Percentiles rank a stretch among this genome's conserved stretches.
Evolutionary conservation across 2,329 filamentous ascomycete species (phyloP).

Genomic region (Aspergillus neoniger): DNA sequence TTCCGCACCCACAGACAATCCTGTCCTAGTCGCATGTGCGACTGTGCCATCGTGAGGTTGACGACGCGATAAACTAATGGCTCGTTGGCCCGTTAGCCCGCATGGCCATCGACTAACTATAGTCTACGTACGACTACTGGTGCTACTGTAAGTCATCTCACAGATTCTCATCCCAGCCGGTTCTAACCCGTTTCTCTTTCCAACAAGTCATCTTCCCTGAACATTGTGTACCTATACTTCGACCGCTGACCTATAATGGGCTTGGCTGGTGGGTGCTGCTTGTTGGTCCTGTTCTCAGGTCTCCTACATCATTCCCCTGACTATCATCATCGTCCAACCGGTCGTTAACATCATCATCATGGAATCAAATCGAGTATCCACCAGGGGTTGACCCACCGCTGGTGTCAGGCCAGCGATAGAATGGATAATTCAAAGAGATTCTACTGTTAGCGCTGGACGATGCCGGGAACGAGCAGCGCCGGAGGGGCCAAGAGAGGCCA

Average conservation of each 20-base stretch:
- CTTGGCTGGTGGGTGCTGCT: not conserved
- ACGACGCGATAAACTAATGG: not conserved
- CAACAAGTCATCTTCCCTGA: too few relatives aligned
- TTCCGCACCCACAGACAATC: not conserved
- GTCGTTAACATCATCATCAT: constrained; percentile 7
- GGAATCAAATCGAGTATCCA: too few relatives aligned
- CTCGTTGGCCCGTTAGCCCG: not conserved
- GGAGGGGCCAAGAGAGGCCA: not conserved
- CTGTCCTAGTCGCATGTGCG: not conserved
- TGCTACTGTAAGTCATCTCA: not conserved
- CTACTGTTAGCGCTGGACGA: not conserved
- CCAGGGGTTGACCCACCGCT: not conserved
- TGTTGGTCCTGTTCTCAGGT: not conserved
- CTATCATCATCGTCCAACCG: not conserved
- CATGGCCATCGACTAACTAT: not conserved
- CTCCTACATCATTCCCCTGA: not conserved
- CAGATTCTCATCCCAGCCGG: not conserved
- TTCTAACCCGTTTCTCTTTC: not conserved
- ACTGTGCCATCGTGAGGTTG: not conserved
- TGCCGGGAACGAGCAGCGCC: not conserved
- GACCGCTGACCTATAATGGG: not conserved
- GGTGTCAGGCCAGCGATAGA: not conserved
- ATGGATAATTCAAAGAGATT: too few relatives aligned
- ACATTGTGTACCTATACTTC: too few relatives aligned
- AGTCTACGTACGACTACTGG: not conserved